Evolutionary conservation across 345 rosid genomes (phyloP), one percentile per base, ranked within the genome.

Genomic region (Eucalyptus tenuipes): DNA sequence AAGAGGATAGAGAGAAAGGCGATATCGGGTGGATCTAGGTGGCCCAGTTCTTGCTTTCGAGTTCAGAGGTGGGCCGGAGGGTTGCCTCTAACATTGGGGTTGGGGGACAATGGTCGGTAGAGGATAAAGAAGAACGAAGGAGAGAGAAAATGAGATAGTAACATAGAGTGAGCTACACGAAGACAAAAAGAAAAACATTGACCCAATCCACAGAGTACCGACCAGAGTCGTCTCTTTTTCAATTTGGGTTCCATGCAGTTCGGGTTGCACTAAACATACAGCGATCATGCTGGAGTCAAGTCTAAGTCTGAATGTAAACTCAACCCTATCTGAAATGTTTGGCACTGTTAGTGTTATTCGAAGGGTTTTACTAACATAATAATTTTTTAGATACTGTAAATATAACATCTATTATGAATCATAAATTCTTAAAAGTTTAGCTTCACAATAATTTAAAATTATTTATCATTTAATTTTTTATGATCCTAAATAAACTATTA

Each of bases 391-490:
- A 50, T 50, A 50, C 0, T 2, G 0, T 17, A 3, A 50, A 17
- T 50, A 6, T 3, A 52, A 50, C 1, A 17, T 50, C 1, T 17
- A 3, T 3, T 52, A 52, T 18, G 0, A 52, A 52, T 18, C 0
- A 52, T 52, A 18, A 52, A 52, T 52, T 52, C 0, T 18, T 7
- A 0, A 52, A 52, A 17, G 17, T 0, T 50, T 0, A 3, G 1
- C 7, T 0, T 7, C 2, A 0, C 0, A 50, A 17, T 50, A 17
- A 50, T 7, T 50, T 50, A 16, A 6, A 50, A 50, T 48, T 0
- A 48, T 48, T 47, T 10, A 47, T 48, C 0, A 48, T 48, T 49
- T 49, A 6, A 0, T 47, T 45, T 13, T 49, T 49, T 50, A 50
- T 50, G 8, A 50, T 50, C 0, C 9, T 2, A 3, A 52, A 18